Percentiles rank a stretch among this genome's conserved stretches.
Conservation (phyloP, 805 yeast species). For the Starmerella cellae region DNA sequence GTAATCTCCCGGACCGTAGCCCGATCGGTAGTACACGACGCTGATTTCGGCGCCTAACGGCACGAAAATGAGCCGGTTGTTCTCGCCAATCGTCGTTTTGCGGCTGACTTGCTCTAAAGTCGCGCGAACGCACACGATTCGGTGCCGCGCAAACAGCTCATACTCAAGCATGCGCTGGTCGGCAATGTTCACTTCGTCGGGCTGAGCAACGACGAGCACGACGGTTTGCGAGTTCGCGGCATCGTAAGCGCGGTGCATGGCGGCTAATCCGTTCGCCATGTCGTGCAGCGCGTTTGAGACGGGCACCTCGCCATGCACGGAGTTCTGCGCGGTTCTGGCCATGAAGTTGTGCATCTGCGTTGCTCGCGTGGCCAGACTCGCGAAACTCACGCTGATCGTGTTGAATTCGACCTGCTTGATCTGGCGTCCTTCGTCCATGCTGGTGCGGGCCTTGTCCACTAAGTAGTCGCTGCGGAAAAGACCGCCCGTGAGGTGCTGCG, state of each 20-base stretch:
- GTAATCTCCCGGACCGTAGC: conserved; percentile 77
- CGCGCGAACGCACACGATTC: conserved; percentile 50
- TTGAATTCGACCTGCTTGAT: conserved; percentile 94
- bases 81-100: conserved; percentile 29
- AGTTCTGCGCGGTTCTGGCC: conserved; percentile 30
- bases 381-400: conserved; percentile 90
- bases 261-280: conserved; percentile 56
- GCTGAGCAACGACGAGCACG: conserved; percentile 72
- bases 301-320: conserved; percentile 38
- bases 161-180: conserved; percentile 84
- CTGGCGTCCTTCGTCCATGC: conserved; percentile 27
- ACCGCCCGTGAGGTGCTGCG: conserved; percentile 54
- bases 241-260: conserved; percentile 46
- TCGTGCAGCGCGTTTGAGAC: conserved; percentile 49
- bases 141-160: conserved; percentile 42
- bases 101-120: conserved; percentile 47
- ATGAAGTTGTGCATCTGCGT: conserved; percentile 56
- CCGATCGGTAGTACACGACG: conserved; percentile 81
- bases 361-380: conserved; percentile 73
- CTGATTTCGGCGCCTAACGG: conserved; percentile 59
- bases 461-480: conserved; percentile 84
- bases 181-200: conserved; percentile 73
- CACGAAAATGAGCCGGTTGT: conserved; percentile 36
- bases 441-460: conserved; percentile 34
- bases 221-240: conserved; percentile 20